Evolutionary conservation across 306 rosid genomes (phyloP), one percentile per base, ranked within the genome.

Genomic region (Prunus padus): DNA sequence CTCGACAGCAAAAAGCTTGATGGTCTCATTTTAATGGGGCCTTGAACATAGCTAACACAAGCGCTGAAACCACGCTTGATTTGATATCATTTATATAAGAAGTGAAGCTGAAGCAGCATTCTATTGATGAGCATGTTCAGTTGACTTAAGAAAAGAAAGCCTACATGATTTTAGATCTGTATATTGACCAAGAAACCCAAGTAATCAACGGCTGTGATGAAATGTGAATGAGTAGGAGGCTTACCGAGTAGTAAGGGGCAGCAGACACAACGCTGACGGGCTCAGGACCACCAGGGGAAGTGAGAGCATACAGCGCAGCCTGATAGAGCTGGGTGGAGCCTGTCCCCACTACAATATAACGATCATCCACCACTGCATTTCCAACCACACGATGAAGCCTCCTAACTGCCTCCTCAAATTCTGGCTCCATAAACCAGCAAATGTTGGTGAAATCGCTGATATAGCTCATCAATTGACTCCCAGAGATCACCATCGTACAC

Each of bases 231-330:
- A 60, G 65, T 16, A 57, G 57, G 40, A 55, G 46, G 16, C 82
- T 70, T 2, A 94, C 97, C 88, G 96, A 94, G 75, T 92, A 90
- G 84, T 81, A 85, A 76, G 98, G 97, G 49, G 91, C 83, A 12
- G 92, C 87, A 63, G 89, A 87, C 2, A 94, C 87, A 23, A 94
- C 88, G 25, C 80, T 80, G 67, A 87, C 50, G 15, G 97, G 90
- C 4, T 64, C 28, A 10, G 89, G 13, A 5, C 78, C 23, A 5
- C 75, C 42, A 0, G 86, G 72, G 46, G 89, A 12, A 47, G 89
- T 77, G 73, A 90, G 93, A 67, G 97, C 93, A 40, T 76, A 87
- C 13, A 94, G 37, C 15, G 85, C 72, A 52, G 96, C 96, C 16
- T 86, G 92, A 37, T 76, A 92, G 46, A 92, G 87, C 69, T 94